Conservation (phyloP, 495 filamentous ascomycete species). For the Xylaria nigripes region DNA sequence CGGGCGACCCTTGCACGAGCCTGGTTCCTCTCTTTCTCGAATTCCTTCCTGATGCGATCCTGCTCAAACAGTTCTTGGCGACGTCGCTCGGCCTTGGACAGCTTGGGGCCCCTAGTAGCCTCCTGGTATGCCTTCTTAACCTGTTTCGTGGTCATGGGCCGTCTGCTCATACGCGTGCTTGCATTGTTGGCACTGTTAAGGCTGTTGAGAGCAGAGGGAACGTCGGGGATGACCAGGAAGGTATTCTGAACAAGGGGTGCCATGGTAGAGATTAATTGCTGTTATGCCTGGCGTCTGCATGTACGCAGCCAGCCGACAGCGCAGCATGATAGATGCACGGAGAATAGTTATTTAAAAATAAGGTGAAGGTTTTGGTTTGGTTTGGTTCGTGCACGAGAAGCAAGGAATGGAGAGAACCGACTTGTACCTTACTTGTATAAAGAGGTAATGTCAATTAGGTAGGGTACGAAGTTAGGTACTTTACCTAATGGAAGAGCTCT, state of each 20-base stretch:
- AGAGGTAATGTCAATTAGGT: too few species aligned
- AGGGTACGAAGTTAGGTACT: too few species aligned
- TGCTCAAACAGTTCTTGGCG: conserved; percentile 36
- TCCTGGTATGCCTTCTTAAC: conserved; percentile 33
- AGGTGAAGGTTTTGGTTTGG: too few species aligned
- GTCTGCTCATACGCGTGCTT: conserved; percentile 7
- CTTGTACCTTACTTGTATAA: too few species aligned
- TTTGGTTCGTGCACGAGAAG: too few species aligned
- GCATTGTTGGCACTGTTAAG: not conserved
- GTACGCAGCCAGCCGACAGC: not conserved
- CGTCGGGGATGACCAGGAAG: conserved; percentile 26
- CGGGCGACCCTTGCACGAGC: conserved; percentile 29
- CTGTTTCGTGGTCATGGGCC: conserved; percentile 41
- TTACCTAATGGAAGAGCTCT: too few species aligned
- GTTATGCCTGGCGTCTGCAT: conserved; percentile 8
- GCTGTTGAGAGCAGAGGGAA: conserved; percentile 16
- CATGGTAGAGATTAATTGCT: not conserved
- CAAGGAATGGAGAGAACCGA: too few species aligned
- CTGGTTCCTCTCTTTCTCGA: conserved; percentile 36
- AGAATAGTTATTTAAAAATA: too few species aligned
- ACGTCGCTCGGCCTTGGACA: conserved; percentile 35
- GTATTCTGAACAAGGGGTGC: conserved; percentile 18
- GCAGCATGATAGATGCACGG: not conserved
- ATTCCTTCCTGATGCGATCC: conserved; percentile 35
- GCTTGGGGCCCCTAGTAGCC: conserved; percentile 24